Evolutionary conservation across 2,329 filamentous ascomycete species (phyloP), one percentile per base, ranked within the genome.

Genomic region (Chlorencoelia australis): DNA sequence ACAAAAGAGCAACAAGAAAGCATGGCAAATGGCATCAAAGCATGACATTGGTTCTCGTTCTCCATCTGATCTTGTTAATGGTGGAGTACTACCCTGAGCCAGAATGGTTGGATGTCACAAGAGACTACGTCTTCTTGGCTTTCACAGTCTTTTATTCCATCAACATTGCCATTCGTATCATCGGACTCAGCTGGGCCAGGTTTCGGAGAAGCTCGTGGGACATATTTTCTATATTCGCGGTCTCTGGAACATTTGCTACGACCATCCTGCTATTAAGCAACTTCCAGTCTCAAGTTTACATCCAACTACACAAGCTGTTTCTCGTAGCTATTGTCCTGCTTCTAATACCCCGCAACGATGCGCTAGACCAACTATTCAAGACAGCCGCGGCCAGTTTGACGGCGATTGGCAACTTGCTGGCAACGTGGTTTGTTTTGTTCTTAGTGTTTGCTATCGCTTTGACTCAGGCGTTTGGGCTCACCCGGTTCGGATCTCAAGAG

Each of bases 391-490:
- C 89, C 35, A 94, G 85, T 75, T 64, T 98, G 49, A 81, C 84
- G 2, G 79, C 84, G 13, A 98, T 98, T 49, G 75, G 82, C 40
- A 98, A 95, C 54, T 67, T 98, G 28, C 66, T 98, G 25, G 89
- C 89, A 2, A 98, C 93, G 0, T 98, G 91, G 91, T 83, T 96
- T 45, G 87, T 98, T 2, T 75, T 98, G 42, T 98, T 96, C 63
- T 66, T 98, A 29, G 87, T 95, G 15, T 98, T 88, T 55, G 89
- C 91, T 30, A 98, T 98, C 51, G 93, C 91, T 4, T 69, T 96
- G 57, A 96, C 89, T 8, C 91, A 98, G 56, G 83, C 88, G 0
- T 96, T 98, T 55, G 93, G 91, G 44, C 71, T 98, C 40, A 98
- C 91, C 6, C 79, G 88, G 26, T 95, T 98, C 51, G 85, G 81